Evolutionary conservation across 2,329 filamentous ascomycete genomes (phyloP).

Genomic region (Escovopsis sp.): DNA sequence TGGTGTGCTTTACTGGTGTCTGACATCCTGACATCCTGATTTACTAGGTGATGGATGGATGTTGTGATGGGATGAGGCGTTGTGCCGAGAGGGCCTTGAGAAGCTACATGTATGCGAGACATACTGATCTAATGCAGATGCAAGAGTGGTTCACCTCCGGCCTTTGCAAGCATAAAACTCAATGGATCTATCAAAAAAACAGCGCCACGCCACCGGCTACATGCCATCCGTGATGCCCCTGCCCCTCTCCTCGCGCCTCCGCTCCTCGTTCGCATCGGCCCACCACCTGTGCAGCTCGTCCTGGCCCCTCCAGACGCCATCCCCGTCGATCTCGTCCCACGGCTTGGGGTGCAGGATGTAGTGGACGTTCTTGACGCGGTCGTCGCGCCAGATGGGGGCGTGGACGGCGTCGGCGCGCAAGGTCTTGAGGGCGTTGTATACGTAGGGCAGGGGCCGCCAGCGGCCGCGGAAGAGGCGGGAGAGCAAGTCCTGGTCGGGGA

Average conservation of each 20-base stretch:
- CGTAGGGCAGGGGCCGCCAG: conserved; percentile 44
- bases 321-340: conserved; percentile 36
- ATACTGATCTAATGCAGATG: no score
- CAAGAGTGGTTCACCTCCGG: no score
- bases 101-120: no score
- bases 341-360: conserved; percentile 48
- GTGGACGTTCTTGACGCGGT: conserved; percentile 44
- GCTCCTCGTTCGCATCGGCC: conserved; percentile 32
- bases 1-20: no score
- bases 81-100: no score
- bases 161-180: no score
- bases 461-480: conserved; percentile 38
- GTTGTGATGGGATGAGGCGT: no score
- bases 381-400: conserved; percentile 40
- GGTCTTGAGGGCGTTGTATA: conserved; percentile 50
- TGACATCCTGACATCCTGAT: no score
- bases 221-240: conserved; percentile 18
- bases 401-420: conserved; percentile 39
- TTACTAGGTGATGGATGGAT: no score
- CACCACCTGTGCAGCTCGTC: conserved; percentile 42
- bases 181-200: not conserved
- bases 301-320: conserved; percentile 28
- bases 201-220: conserved; percentile 4
- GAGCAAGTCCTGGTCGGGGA: conserved; percentile 45
- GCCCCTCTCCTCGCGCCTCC: conserved; percentile 25